Evolutionary conservation across 2,329 filamentous ascomycete species (phyloP), one percentile per base, ranked within the genome.

Genomic region (Achaetomium macrosporum): DNA sequence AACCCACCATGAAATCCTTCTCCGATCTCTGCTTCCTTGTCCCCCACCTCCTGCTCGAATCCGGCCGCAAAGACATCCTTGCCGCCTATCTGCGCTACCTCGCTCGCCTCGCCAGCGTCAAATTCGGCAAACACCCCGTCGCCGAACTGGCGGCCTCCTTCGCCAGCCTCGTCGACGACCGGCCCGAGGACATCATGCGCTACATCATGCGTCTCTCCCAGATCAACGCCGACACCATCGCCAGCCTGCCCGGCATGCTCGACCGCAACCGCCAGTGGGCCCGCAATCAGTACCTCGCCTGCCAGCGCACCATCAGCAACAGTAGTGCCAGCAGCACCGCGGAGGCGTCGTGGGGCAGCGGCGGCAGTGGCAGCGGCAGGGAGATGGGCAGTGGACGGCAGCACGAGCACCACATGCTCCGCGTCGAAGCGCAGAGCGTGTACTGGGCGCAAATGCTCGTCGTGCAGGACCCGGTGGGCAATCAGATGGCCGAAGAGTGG

Each of bases 391-490:
- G 7, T 30, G 42, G 29, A 19, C 20, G 37, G 2, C 45, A 8
- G 7, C 55, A 61, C 47, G 35, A 54, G 16, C 60, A 61, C 42
- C 37, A 50, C 33, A 61, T 62, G 61, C 53, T 62, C 11, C 56
- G 59, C 10, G 55, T 61, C 31, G 60, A 61, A 41, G 51, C 61
- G 4, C 57, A 60, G 51, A 46, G 36, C 16, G 59, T 61, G 8
- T 62, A 60, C 47, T 61, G 59, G 56, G 61, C 60, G 10, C 61
- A 63, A 49, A 54, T 58, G 6, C 50, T 63, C 3, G 43, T 63
- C 39, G 53, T 62, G 53, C 43, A 42, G 8, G 56, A 59, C 40
- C 55, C 49, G 15, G 51, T 50, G 1, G 47, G 49, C 43, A 55
- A 63, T n/a, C 47, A 50, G 13, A 43, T 62, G 31, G 59, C 50